These are phyloP conservation scores for Posidonia oceanica DNA, from an alignment of 116 monocot genomes.

Conservation along the genomic window DNA sequence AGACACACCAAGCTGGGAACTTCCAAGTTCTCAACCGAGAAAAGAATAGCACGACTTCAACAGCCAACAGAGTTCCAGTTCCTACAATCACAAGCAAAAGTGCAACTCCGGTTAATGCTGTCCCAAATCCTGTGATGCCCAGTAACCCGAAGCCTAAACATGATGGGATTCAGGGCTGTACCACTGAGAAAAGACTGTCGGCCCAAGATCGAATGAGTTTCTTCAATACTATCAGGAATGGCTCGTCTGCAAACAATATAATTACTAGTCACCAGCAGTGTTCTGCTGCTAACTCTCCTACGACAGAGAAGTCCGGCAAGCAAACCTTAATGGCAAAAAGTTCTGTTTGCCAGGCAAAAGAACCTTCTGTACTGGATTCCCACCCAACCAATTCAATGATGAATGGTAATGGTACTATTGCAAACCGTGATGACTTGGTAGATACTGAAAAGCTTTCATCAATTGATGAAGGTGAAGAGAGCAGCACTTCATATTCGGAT, in stretches of 20 bases:
- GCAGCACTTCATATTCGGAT: slow-evolving; percentile 4
- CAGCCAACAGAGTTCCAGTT: slow-evolving; percentile 14
- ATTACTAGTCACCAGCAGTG: slow-evolving; percentile 2
- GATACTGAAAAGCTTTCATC: not conserved
- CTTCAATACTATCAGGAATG: slow-evolving; percentile 46
- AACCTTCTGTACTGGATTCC: slow-evolving; percentile 1
- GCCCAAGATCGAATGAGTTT: slow-evolving; percentile 42
- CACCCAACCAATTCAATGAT: not conserved
- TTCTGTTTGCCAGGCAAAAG: not conserved
- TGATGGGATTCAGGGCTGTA: slow-evolving; percentile 12
- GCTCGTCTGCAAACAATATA: slow-evolving; percentile 15
- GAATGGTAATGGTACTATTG: slow-evolving; percentile 6
- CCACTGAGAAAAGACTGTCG: slow-evolving; percentile 18
- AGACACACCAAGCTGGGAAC: slow-evolving; percentile 32
- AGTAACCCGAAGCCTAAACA: slow-evolving; percentile 13
- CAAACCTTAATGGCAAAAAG: not conserved
- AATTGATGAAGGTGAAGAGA: not conserved
- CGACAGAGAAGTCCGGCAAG: slow-evolving; percentile 5
- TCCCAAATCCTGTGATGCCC: not conserved
- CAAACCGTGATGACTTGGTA: slow-evolving; percentile 1
- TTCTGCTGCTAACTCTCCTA: slow-evolving; percentile 1
- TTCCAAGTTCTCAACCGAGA: slow-evolving; percentile 49
- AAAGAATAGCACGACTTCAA: slow-evolving; percentile 24
- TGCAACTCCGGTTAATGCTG: slow-evolving; percentile 6
- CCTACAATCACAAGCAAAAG: slow-evolving; percentile 8